These are phyloP conservation scores for Curvularia verruculosa DNA, from an alignment of 2,329 filamentous ascomycete species.

Conservation along the genomic window DNA sequence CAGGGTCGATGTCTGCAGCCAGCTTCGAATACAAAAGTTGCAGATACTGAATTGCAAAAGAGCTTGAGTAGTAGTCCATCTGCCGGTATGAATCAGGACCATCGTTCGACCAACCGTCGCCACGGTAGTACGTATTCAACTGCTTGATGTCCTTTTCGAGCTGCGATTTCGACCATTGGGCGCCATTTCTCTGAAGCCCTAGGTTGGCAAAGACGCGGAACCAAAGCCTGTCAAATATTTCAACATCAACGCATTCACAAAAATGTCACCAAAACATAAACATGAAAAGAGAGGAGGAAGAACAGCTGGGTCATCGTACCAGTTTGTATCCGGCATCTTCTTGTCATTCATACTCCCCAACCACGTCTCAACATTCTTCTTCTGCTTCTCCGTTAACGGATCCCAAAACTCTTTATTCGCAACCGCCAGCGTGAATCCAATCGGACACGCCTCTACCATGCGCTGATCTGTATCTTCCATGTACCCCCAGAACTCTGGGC, in stretches of 20 bases:
- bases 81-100: constrained; percentile 79
- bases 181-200: constrained; percentile 75
- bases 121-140: constrained; percentile 81
- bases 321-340: constrained; percentile 71
- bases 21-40: constrained; percentile 79
- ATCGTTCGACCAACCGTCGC: constrained; percentile 82
- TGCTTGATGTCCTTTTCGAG: constrained; percentile 78
- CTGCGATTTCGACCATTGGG: constrained; percentile 70
- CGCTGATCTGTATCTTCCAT: constrained; percentile 78
- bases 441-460: constrained; percentile 84
- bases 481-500: constrained; percentile 76
- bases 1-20: constrained; percentile 68
- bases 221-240: constrained; percentile 67
- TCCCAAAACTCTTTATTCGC: constrained; percentile 69
- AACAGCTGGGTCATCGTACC: constrained; percentile 45
- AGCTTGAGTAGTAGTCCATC: constrained; percentile 86
- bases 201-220: constrained; percentile 85
- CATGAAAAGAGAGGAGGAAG: not conserved
- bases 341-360: constrained; percentile 80
- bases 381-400: constrained; percentile 66
- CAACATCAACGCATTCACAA: constrained; percentile 17
- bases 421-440: constrained; percentile 76
- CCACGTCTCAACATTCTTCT: constrained; percentile 71
- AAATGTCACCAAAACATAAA: not conserved
- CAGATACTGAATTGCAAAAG: constrained; percentile 80